Evolutionary conservation across 1,139 yeast genomes (phyloP).

Genomic region (Groenewaldozyma sp.): DNA sequence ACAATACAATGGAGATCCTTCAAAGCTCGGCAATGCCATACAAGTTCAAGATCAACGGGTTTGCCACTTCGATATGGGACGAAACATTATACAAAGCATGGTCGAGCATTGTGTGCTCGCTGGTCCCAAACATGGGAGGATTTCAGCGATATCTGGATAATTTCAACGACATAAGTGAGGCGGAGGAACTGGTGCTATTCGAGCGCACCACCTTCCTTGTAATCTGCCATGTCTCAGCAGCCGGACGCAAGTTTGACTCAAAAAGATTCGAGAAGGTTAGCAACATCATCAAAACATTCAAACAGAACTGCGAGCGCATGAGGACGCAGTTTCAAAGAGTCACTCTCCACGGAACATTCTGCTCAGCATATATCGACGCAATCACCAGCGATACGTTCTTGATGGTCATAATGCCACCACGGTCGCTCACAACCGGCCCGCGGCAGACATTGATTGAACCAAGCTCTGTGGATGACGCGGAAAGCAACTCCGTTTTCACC

Average conservation of each 20-base stretch:
- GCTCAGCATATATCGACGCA: constrained; percentile 60
- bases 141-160: constrained; percentile 70
- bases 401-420: constrained; percentile 50
- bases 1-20: constrained; percentile 73
- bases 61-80: constrained; percentile 97
- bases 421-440: constrained; percentile 23
- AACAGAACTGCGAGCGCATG: constrained; percentile 83
- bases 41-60: constrained; percentile 75
- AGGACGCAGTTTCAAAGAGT: constrained; percentile 76
- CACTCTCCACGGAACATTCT: constrained; percentile 63
- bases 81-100: constrained; percentile 94
- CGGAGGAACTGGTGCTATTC: constrained; percentile 83
- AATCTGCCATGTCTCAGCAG: constrained; percentile 45
- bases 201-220: constrained; percentile 92
- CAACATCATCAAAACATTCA: constrained; percentile 87
- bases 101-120: constrained; percentile 91
- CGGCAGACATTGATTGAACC: no score
- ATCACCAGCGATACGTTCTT: constrained; percentile 67
- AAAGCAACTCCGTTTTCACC: constrained; percentile 54
- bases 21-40: constrained; percentile 70
- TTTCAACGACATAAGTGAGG: constrained; percentile 68
- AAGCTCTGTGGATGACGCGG: constrained; percentile 34
- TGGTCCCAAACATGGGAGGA: constrained; percentile 81
- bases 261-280: constrained; percentile 91
- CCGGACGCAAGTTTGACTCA: constrained; percentile 49